These are phyloP conservation scores for Termitomyces sp. DNA, from an alignment of 768 basidiomycete genomes.

Conservation along the genomic window DNA sequence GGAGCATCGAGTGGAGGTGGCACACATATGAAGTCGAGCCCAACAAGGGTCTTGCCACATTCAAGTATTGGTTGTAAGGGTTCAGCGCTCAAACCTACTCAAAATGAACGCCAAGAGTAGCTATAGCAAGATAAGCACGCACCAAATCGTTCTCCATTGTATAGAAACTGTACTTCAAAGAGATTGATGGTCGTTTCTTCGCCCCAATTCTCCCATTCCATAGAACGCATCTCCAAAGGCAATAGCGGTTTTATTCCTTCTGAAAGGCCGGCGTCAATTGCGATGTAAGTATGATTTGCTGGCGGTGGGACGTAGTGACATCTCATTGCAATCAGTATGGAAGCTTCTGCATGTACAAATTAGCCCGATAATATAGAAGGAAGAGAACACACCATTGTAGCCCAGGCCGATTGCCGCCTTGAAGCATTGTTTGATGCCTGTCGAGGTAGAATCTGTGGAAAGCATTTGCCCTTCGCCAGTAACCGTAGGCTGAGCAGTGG, in stretches of 20 bases:
- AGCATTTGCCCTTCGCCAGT: constrained; percentile 27
- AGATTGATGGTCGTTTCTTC: constrained; percentile 58
- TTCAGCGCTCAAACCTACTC: constrained; percentile 33
- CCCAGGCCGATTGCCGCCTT: constrained; percentile 55
- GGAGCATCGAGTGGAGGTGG: constrained; percentile 7
- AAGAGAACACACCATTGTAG: constrained; percentile 44
- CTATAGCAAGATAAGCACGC: constrained; percentile 13
- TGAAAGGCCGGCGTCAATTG: constrained; percentile 38
- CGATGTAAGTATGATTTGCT: constrained; percentile 21
- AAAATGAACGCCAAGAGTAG: background rate
- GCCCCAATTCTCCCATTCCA: constrained; percentile 51
- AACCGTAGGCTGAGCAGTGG: constrained; percentile 37
- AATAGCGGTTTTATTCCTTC: constrained; percentile 24
- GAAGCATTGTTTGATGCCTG: constrained; percentile 42
- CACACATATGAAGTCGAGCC: constrained; percentile 41
- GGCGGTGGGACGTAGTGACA: constrained; percentile 42
- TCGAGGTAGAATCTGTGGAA: constrained; percentile 25
- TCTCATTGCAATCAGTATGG: constrained; percentile 60
- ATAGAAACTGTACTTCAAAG: constrained; percentile 51
- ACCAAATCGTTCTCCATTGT: constrained; percentile 42
- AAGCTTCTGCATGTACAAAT: constrained; percentile 33
- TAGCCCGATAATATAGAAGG: background rate
- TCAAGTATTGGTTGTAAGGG: constrained; percentile 43
- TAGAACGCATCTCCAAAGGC: constrained; percentile 20
- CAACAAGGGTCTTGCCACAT: constrained; percentile 28